phyloP scores from a whole-genome alignment of 2,329 filamentous ascomycete genomes.

The Xylariaceae sp. region DNA sequence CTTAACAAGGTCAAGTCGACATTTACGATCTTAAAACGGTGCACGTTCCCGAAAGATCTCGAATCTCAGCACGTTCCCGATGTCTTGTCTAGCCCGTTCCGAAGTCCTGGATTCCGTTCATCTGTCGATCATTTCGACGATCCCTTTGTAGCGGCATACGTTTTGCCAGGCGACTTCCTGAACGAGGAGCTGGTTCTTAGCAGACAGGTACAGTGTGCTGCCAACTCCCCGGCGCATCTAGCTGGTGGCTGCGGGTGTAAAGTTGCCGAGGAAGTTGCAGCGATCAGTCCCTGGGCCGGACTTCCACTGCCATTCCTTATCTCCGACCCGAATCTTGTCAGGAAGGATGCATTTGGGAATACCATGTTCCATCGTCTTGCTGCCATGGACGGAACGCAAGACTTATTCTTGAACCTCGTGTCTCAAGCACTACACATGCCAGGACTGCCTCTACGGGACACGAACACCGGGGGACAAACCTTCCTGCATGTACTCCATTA shows the following conservation, averaged over 20 bases:
- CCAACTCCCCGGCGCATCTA: slow-evolving; percentile 28
- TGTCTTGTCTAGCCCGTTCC: slow-evolving; percentile 5
- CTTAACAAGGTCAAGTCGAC: slow-evolving; percentile 21
- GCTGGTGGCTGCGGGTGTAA: slow-evolving; percentile 34
- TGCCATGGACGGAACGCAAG: slow-evolving; percentile 15
- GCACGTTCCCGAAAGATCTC: slow-evolving; percentile 28
- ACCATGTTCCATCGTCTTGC: slow-evolving; percentile 44
- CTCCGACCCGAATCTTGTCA: slow-evolving; percentile 32
- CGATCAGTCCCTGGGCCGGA: slow-evolving; percentile 15
- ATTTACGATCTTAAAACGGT: slow-evolving; percentile 28
- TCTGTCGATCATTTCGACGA: slow-evolving; percentile 22
- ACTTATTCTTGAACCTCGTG: slow-evolving; percentile 22
- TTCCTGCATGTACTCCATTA: slow-evolving; percentile 32
- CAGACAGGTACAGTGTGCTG: slow-evolving; percentile 10
- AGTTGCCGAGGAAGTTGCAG: slow-evolving; percentile 16
- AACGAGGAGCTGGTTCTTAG: slow-evolving; percentile 24
- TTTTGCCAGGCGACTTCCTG: slow-evolving; percentile 48
- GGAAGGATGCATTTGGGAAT: slow-evolving; percentile 47
- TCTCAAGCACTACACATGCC: slow-evolving; percentile 12
- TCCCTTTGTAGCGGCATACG: slow-evolving; percentile 27
- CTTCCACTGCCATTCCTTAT: slow-evolving; percentile 28
- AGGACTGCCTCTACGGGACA: slow-evolving; percentile 28
- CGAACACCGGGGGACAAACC: slow-evolving; percentile 30
- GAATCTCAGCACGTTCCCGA: slow-evolving; percentile 19
- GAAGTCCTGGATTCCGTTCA: slow-evolving; percentile 2